A percentile compares a stretch with the other conserved stretches of the same genome.
These are phyloP conservation scores for Hygrocybe punicea DNA, from an alignment of 768 basidiomycete species.

Conservation along the genomic window DNA sequence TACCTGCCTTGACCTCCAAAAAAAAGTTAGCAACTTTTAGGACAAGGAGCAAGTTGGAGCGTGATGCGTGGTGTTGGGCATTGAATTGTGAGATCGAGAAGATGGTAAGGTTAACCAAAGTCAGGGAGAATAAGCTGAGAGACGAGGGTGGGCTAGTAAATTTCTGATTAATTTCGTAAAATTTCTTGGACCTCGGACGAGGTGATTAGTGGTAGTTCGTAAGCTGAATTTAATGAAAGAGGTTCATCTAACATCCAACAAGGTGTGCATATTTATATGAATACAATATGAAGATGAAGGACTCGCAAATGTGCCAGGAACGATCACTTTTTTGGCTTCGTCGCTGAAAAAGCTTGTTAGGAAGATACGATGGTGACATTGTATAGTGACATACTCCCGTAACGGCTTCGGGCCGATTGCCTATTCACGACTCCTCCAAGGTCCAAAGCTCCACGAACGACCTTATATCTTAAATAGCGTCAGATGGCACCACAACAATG, in stretches of 20 bases:
- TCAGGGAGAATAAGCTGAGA: slow-evolving; percentile 64
- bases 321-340: slow-evolving; percentile 80
- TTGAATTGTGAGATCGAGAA: slow-evolving; percentile 88
- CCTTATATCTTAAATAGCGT: slow-evolving; percentile 69
- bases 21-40: slow-evolving; percentile 63
- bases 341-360: slow-evolving; percentile 43
- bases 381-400: slow-evolving; percentile 58
- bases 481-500: neutral
- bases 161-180: slow-evolving; percentile 15
- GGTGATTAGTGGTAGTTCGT: no score
- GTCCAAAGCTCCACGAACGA: slow-evolving; percentile 90
- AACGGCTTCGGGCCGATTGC: slow-evolving; percentile 79
- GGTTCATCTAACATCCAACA: no score
- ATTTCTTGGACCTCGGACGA: no score
- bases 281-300: neutral
- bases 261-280: no score
- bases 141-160: slow-evolving; percentile 57
- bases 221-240: no score
- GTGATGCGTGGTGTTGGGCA: slow-evolving; percentile 95
- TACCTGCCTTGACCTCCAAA: slow-evolving; percentile 56
- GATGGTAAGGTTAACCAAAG: slow-evolving; percentile 56
- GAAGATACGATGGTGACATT: neutral
- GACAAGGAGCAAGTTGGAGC: slow-evolving; percentile 78
- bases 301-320: neutral
- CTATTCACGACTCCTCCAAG: slow-evolving; percentile 87